Conservation (phyloP, 768 basidiomycete genomes). For the Rhizopogon rudus region DNA sequence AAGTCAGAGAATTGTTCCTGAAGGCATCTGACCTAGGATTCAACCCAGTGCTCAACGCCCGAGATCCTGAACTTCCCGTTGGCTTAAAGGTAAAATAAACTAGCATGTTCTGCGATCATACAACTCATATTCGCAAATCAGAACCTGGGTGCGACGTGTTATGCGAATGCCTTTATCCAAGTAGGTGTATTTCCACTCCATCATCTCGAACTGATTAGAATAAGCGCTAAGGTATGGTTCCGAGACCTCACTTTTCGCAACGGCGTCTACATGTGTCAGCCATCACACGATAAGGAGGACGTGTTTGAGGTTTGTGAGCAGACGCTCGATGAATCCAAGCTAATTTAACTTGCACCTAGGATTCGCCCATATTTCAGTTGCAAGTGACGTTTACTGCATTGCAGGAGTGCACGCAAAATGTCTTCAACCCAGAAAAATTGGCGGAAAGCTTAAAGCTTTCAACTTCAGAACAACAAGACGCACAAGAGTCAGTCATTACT, state of each 20-base stretch:
- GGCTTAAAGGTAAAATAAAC: constrained; percentile 59
- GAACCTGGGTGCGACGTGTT: constrained; percentile 98
- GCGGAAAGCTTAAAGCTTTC: constrained; percentile 81
- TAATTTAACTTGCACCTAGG: constrained; percentile 33
- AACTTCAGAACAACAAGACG: constrained; percentile 90
- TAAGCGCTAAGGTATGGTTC: constrained; percentile 74
- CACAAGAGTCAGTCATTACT: constrained; percentile 70
- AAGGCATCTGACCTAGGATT: constrained; percentile 47
- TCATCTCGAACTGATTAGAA: constrained; percentile 4
- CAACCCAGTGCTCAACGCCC: constrained; percentile 47
- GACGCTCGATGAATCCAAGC: background rate
- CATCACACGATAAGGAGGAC: constrained; percentile 43
- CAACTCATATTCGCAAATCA: constrained; percentile 23
- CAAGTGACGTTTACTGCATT: constrained; percentile 83
- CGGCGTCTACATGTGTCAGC: constrained; percentile 77
- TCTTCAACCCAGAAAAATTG: constrained; percentile 81
- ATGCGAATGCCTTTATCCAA: constrained; percentile 93
- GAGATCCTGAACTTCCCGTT: constrained; percentile 58
- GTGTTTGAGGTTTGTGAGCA: constrained; percentile 35
- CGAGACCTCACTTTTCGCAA: constrained; percentile 76
- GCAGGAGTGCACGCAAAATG: constrained; percentile 61
- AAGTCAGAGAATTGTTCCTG: constrained; percentile 45
- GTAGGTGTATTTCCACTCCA: constrained; percentile 30
- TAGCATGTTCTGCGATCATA: background rate
- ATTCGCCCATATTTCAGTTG: constrained; percentile 74